Base-by-base conservation (phyloP, 164 flowering plant genomes). In the Kalanchoe fedtschenkoi region DNA sequence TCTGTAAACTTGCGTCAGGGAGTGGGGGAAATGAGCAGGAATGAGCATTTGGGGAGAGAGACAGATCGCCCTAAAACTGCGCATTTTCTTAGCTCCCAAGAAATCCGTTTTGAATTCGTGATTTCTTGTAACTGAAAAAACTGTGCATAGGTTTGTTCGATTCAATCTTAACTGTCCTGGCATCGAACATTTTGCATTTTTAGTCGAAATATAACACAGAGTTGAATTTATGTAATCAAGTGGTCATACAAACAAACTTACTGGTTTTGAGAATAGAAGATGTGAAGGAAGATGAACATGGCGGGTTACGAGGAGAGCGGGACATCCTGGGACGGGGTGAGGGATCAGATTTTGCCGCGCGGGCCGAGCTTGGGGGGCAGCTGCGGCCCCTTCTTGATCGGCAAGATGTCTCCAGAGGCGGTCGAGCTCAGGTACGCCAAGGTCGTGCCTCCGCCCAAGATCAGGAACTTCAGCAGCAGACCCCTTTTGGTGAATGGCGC, bases 401-500 rank as follows among this genome's bases (percentile, higher is more conserved):
- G 97, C 41, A 93, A 77, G 42, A 81, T 63, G 66, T 93, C 97
- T 44, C 75, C 83, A 0, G 90, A 34, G 55, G 95, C 89, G 1
- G 91, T 82, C 69, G 96, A 68, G 70, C 95, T 93, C 60, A 85
- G 63, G 70, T 86, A 93, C 24, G 88, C 88, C 60, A 88, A 81
- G 22, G 83, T 73, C 33, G 84, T 76, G n/a, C 89, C 97, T 55
- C 98, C 96, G 58, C 98, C 97, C 75, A 93, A 35, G 38, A 89
- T 76, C 83, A 90, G 75, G 81, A 89, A 93, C 80, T 93, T 89
- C 65, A 93, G 95, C 80, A 93, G 69, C 43, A 93, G 66, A 21
- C 95, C 95, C 76, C 97, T 89, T 84, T 88, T 93, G 69, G 97
- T 88, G 83, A 93, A 93, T 69, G 96, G 97, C 33, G 95, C 96